Conservation (phyloP, 2,329 filamentous ascomycete species). For the Epichloe brachyelytri region DNA sequence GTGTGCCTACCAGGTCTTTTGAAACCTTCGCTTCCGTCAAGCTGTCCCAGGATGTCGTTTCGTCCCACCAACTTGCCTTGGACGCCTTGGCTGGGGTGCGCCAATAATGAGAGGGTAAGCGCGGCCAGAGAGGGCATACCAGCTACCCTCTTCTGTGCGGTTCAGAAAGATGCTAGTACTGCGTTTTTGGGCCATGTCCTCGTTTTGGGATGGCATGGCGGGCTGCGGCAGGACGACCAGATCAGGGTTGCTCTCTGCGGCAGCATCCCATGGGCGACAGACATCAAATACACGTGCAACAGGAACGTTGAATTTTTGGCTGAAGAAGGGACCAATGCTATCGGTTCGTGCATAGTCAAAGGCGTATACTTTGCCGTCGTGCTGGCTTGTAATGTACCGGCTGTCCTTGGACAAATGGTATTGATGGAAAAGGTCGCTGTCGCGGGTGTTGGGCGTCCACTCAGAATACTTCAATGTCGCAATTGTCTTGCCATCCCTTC, state of each 20-base stretch:
- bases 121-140: slow-evolving; percentile 84
- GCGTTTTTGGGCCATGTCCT: slow-evolving; percentile 37
- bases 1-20: slow-evolving; percentile 57
- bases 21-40: slow-evolving; percentile 35
- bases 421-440: slow-evolving; percentile 75
- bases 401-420: slow-evolving; percentile 72
- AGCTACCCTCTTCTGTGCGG: slow-evolving; percentile 71
- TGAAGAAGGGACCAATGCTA: slow-evolving; percentile 46
- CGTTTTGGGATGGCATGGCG: slow-evolving; percentile 43
- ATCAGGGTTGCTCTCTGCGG: slow-evolving; percentile 52
- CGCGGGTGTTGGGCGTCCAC: slow-evolving; percentile 86
- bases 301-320: slow-evolving; percentile 58
- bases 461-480: slow-evolving; percentile 89
- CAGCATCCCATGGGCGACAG: slow-evolving; percentile 56
- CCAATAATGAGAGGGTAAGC: slow-evolving; percentile 78
- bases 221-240: slow-evolving; percentile 83
- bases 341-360: slow-evolving; percentile 52
- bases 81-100: slow-evolving; percentile 36
- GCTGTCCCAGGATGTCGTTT: slow-evolving; percentile 25
- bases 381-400: slow-evolving; percentile 76
- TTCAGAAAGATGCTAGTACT: slow-evolving; percentile 70
- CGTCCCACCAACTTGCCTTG: slow-evolving; percentile 35
- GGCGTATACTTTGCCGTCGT: slow-evolving; percentile 73
- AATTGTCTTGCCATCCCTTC: slow-evolving; percentile 59
- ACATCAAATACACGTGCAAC: slow-evolving; percentile 86